phyloP scores from a whole-genome alignment of 2,329 filamentous ascomycete genomes.

The Tolypocladium capitatum region DNA sequence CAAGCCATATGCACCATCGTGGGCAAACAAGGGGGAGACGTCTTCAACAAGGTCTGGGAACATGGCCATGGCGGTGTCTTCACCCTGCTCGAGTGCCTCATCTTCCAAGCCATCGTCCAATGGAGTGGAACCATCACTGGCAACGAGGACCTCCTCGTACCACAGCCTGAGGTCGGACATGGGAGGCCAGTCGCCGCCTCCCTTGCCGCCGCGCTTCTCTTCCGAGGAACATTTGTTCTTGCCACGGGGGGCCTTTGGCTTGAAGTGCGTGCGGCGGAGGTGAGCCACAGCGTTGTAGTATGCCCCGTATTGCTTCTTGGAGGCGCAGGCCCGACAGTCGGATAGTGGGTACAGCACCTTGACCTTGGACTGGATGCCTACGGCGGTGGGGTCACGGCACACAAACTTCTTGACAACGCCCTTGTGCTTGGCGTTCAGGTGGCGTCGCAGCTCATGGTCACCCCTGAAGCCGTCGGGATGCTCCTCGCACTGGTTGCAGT shows the following conservation, averaged over 20 bases:
- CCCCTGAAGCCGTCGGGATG: conserved; percentile 71
- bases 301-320: conserved; percentile 68
- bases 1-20: neutral
- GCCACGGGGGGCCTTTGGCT: conserved; percentile 39
- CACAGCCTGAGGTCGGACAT: conserved; percentile 46
- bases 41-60: neutral
- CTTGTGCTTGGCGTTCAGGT: conserved; percentile 53
- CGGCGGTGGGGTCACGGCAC: conserved; percentile 38
- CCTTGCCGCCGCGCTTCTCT: conserved; percentile 41
- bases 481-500: conserved; percentile 57
- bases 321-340: conserved; percentile 76
- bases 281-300: conserved; percentile 95
- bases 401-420: conserved; percentile 40
- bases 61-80: conserved; percentile 1
- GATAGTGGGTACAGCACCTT: conserved; percentile 50
- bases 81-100: conserved; percentile 4
- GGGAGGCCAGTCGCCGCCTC: conserved; percentile 39
- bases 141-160: conserved; percentile 40
- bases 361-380: conserved; percentile 27
- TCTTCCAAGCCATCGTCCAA: conserved; percentile 14
- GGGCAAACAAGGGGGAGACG: neutral
- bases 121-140: conserved; percentile 25
- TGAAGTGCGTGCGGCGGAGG: conserved; percentile 78
- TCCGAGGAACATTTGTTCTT: conserved; percentile 25
- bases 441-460: conserved; percentile 66